Base-by-base conservation (phyloP, 2,329 filamentous ascomycete species). In the Clonostachys chloroleuca region DNA sequence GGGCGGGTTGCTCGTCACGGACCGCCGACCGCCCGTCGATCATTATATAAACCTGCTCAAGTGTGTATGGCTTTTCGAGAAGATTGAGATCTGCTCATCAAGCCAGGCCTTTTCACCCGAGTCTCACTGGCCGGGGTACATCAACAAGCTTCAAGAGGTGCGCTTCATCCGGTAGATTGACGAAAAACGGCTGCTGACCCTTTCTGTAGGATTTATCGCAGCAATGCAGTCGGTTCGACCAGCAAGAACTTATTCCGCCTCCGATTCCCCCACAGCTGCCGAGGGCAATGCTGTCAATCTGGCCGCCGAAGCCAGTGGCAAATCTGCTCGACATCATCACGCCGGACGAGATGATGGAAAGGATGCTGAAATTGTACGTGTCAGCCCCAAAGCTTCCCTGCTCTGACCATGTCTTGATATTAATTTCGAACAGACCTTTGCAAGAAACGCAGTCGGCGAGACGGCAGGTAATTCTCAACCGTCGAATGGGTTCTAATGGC, bases 31-130 rank as follows among this genome's bases (percentile, higher is more conserved):
- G 1, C 43, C 55, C 6, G 34, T 54, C 17, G 52, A 54, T 6
- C 60, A 64, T 44, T 66, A 63, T 35, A 17, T 66, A 42, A 64
- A 57, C 30, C 49, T 66, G 1, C 43, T 66, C 30, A 66, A 65
- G 42, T 66, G 63, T 30, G 45, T 66, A 5, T 66, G 62, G 60
- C 49, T 66, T 34, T 55, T 60, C 35, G 42, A 50, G 17, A 48
- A 44, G 24, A 59, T 60, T 3, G 44, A 52, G 9, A 40, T 30
- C 12, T 56, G 48, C 5, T 55, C 59, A 12, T 65, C 64, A 6
- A 51, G 54, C 3, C 36, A n/a, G 10, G 36, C 36, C 3, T 18
- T n/a, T n/a, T 8, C 36, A 1, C 17, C 36, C 36, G 36, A 39
- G 14, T 39, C 36, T 39, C 36, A 39, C 36, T 39, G 36, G 36